phyloP scores from a whole-genome alignment of 163 green algal species.

The Chlorella variabilis region DNA sequence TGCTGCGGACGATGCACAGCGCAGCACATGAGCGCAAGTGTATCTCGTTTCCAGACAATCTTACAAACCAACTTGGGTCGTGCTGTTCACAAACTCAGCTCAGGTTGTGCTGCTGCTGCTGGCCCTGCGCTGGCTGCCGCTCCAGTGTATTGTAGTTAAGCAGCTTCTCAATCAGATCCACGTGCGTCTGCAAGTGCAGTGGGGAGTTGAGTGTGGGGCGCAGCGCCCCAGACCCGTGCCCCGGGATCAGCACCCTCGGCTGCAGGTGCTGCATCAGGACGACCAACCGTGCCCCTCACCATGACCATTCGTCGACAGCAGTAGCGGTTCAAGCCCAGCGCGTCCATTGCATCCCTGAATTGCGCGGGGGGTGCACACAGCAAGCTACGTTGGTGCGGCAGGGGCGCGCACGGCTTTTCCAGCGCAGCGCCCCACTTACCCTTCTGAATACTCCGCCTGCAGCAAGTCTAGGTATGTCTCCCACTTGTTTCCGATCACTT shows the following conservation, averaged over 20 bases:
- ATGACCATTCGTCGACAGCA: slow-evolving; percentile 99
- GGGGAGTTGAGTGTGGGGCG: neutral
- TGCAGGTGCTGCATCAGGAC: neutral
- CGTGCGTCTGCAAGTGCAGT: slow-evolving; percentile 76
- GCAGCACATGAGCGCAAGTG: no score
- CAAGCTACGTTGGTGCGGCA: no score
- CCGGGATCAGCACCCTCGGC: no score
- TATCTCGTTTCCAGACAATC: no score
- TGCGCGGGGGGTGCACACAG: neutral
- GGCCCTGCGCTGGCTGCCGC: slow-evolving; percentile 39
- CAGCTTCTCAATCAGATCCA: slow-evolving; percentile 99
- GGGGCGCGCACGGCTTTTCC: no score
- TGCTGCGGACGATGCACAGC: no score
- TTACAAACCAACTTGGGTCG: no score
- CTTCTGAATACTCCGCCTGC: slow-evolving; percentile 95
- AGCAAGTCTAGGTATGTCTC: slow-evolving; percentile 98
- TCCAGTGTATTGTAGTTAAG: slow-evolving; percentile 97
- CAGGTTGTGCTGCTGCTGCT: neutral
- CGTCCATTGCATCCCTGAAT: slow-evolving; percentile 93
- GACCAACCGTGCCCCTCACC: slow-evolving; percentile 43
- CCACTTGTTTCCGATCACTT: slow-evolving; percentile 99
- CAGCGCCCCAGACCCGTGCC: no score
- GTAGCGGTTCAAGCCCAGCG: slow-evolving; percentile 92
- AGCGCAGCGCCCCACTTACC: slow-evolving; percentile 54
- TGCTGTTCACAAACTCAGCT: no score